Percentiles rank a stretch among this genome's conserved stretches.
Conservation (phyloP, 116 monocot species). For the Iris pallida region DNA sequence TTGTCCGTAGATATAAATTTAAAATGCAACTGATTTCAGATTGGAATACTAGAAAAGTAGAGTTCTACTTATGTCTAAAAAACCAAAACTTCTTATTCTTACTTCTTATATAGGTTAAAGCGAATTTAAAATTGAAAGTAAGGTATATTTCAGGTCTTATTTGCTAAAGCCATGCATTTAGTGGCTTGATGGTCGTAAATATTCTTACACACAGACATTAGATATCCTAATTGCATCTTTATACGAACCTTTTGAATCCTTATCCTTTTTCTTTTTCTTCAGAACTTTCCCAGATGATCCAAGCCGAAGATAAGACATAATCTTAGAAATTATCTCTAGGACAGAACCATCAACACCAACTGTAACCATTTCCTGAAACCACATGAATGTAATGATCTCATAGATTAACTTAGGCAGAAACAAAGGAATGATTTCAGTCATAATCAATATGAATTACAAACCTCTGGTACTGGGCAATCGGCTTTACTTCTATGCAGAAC, state of each 20-base stretch:
- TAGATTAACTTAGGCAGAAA: background rate
- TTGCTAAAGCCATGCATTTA: too few relatives aligned
- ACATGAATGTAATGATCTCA: background rate
- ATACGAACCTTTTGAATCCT: constrained; percentile 64
- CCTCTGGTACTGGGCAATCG: constrained; percentile 91
- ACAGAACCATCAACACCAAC: constrained; percentile 96
- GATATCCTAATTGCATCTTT: too few relatives aligned
- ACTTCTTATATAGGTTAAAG: too few relatives aligned
- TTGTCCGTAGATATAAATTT: too few relatives aligned
- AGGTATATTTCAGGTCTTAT: too few relatives aligned
- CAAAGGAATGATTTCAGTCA: background rate
- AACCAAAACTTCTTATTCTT: too few relatives aligned
- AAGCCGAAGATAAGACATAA: constrained; percentile 99
- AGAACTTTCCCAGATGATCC: constrained; percentile 98
- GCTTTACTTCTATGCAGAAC: constrained; percentile 96
- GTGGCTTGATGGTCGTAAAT: too few relatives aligned
- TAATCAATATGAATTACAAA: constrained; percentile 22
- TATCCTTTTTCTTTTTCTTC: constrained; percentile 99
- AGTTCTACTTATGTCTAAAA: too few relatives aligned
- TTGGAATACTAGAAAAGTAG: too few relatives aligned
- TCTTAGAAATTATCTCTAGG: constrained; percentile 96
- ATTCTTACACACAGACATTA: too few relatives aligned
- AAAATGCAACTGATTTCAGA: too few relatives aligned
- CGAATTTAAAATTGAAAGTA: too few relatives aligned
- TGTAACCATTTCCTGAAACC: constrained; percentile 80